Evolutionary conservation across 2,329 filamentous ascomycete genomes (phyloP), one percentile per base, ranked within the genome.

Genomic region (Fusarium bactridioides): DNA sequence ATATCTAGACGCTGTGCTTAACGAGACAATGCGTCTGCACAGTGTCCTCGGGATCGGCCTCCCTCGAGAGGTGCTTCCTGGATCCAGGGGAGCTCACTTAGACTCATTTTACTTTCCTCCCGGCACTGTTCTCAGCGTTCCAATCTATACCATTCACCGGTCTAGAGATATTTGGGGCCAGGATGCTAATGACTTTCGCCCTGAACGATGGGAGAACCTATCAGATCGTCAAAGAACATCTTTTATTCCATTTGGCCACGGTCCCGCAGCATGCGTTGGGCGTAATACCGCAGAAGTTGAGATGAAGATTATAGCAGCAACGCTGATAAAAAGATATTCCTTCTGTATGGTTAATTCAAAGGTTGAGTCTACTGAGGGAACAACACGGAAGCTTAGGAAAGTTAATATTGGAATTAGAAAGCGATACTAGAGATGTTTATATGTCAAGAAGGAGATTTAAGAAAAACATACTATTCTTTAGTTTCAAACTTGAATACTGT

Each of bases 201-300:
- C 60, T 0, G 60, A 59, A 7, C 29, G 64, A 43, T 67, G 60
- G 64, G 60, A 67, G 37, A 41, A 64, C 12, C 31, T 29, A 5
- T 51, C 12, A 16, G 18, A 4, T 15, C 19, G 51, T 5, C 64
- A 67, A n/a, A 45, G 40, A 18, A 51, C n/a, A 25, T 23, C 60
- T 1, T 67, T 67, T 6, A 64, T 67, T 3, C 51, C 64, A 3
- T 67, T 64, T 35, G 43, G 51, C 0, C 38, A 58, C 2, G 60
- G 64, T n/a, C 60, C 60, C 0, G 23, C 43, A 6, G 64, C 37
- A 4, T 67, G 60, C 29, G n/a, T 67, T 7, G 64, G 60, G 0
- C 27, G 38, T 2, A 67, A 64, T 1, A 16, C 35, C 2, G 60
- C 54, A 4, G 43, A 60, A 25, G 45, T 50, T 31, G 60, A 63